Evolutionary conservation across 2,329 filamentous ascomycete genomes (phyloP), one percentile per base, ranked within the genome.

Genomic region (Fusarium continuum): DNA sequence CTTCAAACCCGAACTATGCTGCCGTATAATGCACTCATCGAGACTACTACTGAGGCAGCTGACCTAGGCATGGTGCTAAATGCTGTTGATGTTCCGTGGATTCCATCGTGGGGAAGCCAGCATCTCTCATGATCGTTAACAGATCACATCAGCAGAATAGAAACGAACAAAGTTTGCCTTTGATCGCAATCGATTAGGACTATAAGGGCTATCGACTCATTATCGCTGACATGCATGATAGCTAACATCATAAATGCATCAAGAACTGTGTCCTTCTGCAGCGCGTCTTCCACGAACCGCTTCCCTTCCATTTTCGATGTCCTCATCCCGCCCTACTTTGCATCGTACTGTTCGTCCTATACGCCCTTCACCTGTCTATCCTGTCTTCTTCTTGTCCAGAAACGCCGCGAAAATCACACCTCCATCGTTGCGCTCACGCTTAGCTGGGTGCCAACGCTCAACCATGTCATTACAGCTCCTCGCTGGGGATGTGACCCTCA

Each of bases 401-500:
- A 69, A 69, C 67, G 67, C 67, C 67, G 35, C 40, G 46, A 69
- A 67, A 51, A 56, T 55, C 45, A 65, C 46, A 8, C 43, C 44
- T 51, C 43, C 35, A 25, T 38, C 38, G 43, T 43, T 29, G 29
- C 34, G 22, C 25, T 20, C 32, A 20, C 34, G 28, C 25, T 29
- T 34, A 17, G 29, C 22, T 22, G 29, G 23, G 16, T 19, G 7
- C 23, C n/a, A 34, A 26, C 39, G 16, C 6, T 16, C 23, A 19
- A 31, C 39, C 20, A 38, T 36, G n/a, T 38, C 32, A 46, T 70
- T 49, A 70, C 53, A 69, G 45, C 61, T 66, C 68, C 31, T 64
- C 56, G n/a, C 53, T 29, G 11, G 83, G 83, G 36, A 86, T 77
- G 22, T 79, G 79, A 1, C 83, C 84, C 70, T 85, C 84, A 1